Percentiles rank a stretch among this genome's conserved stretches.
Evolutionary conservation across 2,329 filamentous ascomycete species (phyloP).

Genomic region (Hortaea sp.): DNA sequence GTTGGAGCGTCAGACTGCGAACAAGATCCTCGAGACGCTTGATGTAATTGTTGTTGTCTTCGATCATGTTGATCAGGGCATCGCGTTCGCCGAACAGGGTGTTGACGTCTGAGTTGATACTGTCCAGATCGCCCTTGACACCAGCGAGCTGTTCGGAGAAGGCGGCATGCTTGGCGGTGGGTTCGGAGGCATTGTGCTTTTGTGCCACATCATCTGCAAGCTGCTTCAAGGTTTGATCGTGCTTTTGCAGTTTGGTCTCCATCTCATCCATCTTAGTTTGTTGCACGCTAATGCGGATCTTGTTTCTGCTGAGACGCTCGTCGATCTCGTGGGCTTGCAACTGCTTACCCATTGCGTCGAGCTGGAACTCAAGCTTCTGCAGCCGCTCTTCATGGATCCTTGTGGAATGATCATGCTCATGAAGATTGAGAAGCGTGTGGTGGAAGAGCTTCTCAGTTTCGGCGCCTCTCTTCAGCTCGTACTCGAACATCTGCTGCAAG

Average conservation of each 20-base stretch:
- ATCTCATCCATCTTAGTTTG: slow-evolving; percentile 1
- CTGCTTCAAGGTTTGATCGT: neutral
- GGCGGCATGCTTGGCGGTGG: neutral
- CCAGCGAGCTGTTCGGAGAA: neutral
- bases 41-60: slow-evolving; percentile 7
- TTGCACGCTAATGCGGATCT: slow-evolving; percentile 2
- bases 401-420: slow-evolving; percentile 1
- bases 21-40: slow-evolving; percentile 13
- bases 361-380: slow-evolving; percentile 6
- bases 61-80: slow-evolving; percentile 8
- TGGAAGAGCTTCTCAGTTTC: slow-evolving; percentile 20
- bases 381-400: slow-evolving; percentile 8
- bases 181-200: neutral
- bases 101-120: slow-evolving; percentile 11
- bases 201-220: neutral
- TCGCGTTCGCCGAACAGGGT: slow-evolving; percentile 15
- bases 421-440: slow-evolving; percentile 13
- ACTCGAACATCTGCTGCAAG: slow-evolving; percentile 18
- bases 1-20: slow-evolving; percentile 12
- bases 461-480: slow-evolving; percentile 18
- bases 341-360: slow-evolving; percentile 3
- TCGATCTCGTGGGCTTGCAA: slow-evolving; percentile 5
- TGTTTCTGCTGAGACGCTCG: slow-evolving; percentile 9
- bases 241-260: neutral
- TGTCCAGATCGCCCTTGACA: neutral